phyloP scores from a whole-genome alignment of 1,139 yeast species.

The Yamadazyma membranifaciens region DNA sequence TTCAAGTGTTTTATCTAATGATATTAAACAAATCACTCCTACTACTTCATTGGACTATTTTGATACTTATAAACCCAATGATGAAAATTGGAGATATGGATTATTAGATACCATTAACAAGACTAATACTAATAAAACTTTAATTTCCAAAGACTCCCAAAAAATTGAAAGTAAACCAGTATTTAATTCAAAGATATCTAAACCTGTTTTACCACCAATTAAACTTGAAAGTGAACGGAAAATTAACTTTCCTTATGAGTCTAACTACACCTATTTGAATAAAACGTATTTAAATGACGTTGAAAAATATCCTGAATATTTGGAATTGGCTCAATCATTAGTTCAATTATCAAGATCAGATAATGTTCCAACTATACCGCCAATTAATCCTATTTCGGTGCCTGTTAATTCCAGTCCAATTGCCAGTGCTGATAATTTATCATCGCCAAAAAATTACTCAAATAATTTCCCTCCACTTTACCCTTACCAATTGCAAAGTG shows the following conservation, averaged over 20 bases:
- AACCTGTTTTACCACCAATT: slow-evolving; percentile 24
- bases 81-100: slow-evolving; percentile 48
- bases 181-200: slow-evolving; percentile 41
- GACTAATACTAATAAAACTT: slow-evolving; percentile 11
- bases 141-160: not conserved
- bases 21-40: slow-evolving; percentile 34
- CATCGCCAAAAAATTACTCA: slow-evolving; percentile 4
- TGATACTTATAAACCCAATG: slow-evolving; percentile 49
- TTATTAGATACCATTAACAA: slow-evolving; percentile 38
- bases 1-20: slow-evolving; percentile 34
- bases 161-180: slow-evolving; percentile 26
- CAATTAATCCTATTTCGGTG: slow-evolving; percentile 3
- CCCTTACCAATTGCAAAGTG: slow-evolving; percentile 15
- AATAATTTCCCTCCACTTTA: slow-evolving; percentile 16
- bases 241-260: slow-evolving; percentile 54
- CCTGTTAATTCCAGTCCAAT: slow-evolving; percentile 2
- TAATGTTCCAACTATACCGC: not conserved
- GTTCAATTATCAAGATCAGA: slow-evolving; percentile 31
- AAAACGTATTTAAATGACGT: slow-evolving; percentile 46
- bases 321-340: slow-evolving; percentile 46
- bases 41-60: slow-evolving; percentile 47
- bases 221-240: slow-evolving; percentile 34
- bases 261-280: slow-evolving; percentile 51
- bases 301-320: slow-evolving; percentile 46
- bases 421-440: slow-evolving; percentile 3